Percentiles rank a stretch among this genome's conserved stretches.
Conservation (phyloP, 345 rosid genomes). For the Noccaea caerulescens region DNA sequence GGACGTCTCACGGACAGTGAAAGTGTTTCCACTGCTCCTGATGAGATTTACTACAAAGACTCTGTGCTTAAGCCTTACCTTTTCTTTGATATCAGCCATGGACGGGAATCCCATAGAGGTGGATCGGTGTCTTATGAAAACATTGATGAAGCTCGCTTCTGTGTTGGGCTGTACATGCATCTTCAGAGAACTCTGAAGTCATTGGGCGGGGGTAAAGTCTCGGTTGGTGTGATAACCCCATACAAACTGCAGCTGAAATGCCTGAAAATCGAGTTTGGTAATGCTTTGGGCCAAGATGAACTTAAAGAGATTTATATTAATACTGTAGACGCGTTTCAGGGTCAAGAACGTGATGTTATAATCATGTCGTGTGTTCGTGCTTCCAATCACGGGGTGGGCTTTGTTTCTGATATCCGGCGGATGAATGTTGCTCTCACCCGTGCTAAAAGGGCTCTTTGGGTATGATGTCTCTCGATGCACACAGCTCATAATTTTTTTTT, state of each 20-base stretch:
- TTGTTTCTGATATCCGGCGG: constrained; percentile 93
- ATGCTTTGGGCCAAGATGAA: constrained; percentile 79
- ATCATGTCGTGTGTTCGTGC: constrained; percentile 99
- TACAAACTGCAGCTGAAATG: constrained; percentile 97
- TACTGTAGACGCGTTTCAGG: constrained; percentile 99
- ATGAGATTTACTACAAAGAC: constrained; percentile 85
- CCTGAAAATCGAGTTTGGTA: constrained; percentile 84
- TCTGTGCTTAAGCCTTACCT: constrained; percentile 86
- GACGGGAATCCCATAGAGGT: constrained; percentile 95
- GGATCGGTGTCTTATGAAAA: constrained; percentile 98
- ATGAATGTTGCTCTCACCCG: constrained; percentile 99
- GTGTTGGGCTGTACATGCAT: constrained; percentile 88
- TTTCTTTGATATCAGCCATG: constrained; percentile 86
- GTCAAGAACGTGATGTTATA: constrained; percentile 98
- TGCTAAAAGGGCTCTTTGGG: constrained; percentile 97
- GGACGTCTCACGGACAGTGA: constrained; percentile 97
- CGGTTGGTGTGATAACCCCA: constrained; percentile 96
- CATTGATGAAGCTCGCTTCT: constrained; percentile 87
- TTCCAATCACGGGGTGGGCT: constrained; percentile 92
- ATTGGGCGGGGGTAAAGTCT: constrained; percentile 63
- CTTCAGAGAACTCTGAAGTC: constrained; percentile 81
- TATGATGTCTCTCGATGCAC: constrained; percentile 45
- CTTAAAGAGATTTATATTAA: constrained; percentile 94
- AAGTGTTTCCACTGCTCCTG: constrained; percentile 73
- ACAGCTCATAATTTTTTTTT: background rate